Conservation (phyloP, 768 basidiomycete species). For the Rhodocollybia butyracea region DNA sequence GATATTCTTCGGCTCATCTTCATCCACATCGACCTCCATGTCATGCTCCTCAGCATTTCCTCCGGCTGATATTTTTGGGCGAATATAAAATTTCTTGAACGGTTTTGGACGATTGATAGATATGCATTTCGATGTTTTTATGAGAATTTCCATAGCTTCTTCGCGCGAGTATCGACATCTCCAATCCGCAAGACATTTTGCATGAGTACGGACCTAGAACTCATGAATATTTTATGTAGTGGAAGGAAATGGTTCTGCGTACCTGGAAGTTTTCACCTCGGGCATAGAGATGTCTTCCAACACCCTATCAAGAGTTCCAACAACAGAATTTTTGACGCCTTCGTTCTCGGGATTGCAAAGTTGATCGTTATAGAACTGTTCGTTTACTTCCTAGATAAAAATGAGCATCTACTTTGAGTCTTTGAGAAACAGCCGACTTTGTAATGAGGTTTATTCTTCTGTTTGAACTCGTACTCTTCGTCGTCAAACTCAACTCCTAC, state of each 20-base stretch:
- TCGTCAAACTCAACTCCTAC: slow-evolving; percentile 91
- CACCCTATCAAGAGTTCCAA: slow-evolving; percentile 66
- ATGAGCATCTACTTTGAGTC: background rate
- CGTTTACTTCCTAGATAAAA: slow-evolving; percentile 60
- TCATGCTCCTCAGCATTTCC: slow-evolving; percentile 33
- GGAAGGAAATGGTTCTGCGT: no score
- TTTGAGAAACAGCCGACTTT: slow-evolving; percentile 50
- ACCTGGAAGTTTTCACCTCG: slow-evolving; percentile 63
- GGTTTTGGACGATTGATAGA: slow-evolving; percentile 63
- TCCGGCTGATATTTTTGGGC: slow-evolving; percentile 28
- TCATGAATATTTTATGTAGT: no score
- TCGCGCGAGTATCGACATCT: slow-evolving; percentile 58
- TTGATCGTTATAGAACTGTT: slow-evolving; percentile 62
- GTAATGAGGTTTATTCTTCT: slow-evolving; percentile 64
- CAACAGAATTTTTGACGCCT: no score
- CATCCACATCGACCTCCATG: slow-evolving; percentile 23
- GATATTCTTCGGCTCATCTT: slow-evolving; percentile 27
- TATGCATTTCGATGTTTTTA: slow-evolving; percentile 82
- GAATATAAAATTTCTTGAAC: slow-evolving; percentile 72
- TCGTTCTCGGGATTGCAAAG: slow-evolving; percentile 40
- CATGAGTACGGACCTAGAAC: slow-evolving; percentile 60
- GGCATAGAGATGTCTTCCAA: slow-evolving; percentile 59
- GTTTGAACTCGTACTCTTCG: slow-evolving; percentile 55
- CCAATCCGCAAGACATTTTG: slow-evolving; percentile 76
- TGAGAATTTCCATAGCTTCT: slow-evolving; percentile 70